Conservation (phyloP, 1,284 basidiomycete species). For the Agroathelia rolfsii region DNA sequence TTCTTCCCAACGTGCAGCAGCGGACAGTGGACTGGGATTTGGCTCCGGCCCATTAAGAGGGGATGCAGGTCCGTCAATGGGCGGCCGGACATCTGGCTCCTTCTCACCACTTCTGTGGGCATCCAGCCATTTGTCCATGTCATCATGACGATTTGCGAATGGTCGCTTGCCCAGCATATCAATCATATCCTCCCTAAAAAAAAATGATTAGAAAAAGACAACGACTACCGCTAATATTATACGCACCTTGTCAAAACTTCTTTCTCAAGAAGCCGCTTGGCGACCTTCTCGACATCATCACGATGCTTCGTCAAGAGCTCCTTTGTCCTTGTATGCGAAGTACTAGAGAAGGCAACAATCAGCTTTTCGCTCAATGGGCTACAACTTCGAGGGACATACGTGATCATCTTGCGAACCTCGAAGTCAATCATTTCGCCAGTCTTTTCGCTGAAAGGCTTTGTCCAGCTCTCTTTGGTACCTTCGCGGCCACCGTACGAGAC, state of each 20-base stretch:
- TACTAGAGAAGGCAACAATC: slow-evolving; percentile 26
- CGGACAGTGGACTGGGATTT: too few relatives aligned
- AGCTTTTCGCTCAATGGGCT: not conserved
- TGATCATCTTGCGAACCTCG: slow-evolving; percentile 94
- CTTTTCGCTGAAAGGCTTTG: slow-evolving; percentile 97
- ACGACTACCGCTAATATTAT: slow-evolving; percentile 1
- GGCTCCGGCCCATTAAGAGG: too few relatives aligned
- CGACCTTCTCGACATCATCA: slow-evolving; percentile 91
- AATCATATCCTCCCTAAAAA: slow-evolving; percentile 80
- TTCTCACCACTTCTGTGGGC: slow-evolving; percentile 48
- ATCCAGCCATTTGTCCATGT: slow-evolving; percentile 92
- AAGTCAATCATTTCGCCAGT: slow-evolving; percentile 90
- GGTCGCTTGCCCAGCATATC: slow-evolving; percentile 77
- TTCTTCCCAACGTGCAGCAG: too few relatives aligned
- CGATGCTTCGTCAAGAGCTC: slow-evolving; percentile 76
- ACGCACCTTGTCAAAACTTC: slow-evolving; percentile 88
- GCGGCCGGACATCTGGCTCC: too few relatives aligned
- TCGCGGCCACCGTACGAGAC: slow-evolving; percentile 89
- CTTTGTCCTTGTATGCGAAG: slow-evolving; percentile 80
- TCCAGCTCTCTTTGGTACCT: slow-evolving; percentile 80
- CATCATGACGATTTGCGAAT: slow-evolving; percentile 70
- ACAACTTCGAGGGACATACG: slow-evolving; percentile 29
- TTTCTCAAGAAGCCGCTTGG: slow-evolving; percentile 81
- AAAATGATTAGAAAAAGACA: slow-evolving; percentile 5
- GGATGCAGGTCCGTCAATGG: too few relatives aligned